Evolutionary conservation across 208 protist genomes (phyloP).

Genomic region (Wallacemonas sp.): DNA sequence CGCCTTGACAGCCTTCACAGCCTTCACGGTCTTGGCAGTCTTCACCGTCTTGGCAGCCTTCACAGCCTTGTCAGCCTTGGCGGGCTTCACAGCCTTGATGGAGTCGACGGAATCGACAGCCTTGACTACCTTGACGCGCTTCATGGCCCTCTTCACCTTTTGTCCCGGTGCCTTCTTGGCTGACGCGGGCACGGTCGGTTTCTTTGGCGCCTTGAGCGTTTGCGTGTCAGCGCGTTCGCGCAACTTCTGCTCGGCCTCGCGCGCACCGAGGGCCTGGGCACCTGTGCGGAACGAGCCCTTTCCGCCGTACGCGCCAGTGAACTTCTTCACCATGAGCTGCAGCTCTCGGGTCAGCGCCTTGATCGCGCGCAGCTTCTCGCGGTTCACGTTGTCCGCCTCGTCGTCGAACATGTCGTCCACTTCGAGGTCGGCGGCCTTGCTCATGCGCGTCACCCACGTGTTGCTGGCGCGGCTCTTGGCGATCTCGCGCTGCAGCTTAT

Average conservation of each 20-base stretch:
- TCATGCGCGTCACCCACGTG: constrained; percentile 79
- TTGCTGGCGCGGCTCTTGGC: constrained; percentile 71
- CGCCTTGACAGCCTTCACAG: too few relatives aligned
- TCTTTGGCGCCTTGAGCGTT: constrained; percentile 26
- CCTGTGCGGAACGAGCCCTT: constrained; percentile 87
- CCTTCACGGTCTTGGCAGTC: too few relatives aligned
- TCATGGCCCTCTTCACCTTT: constrained; percentile 10
- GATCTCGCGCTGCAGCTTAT: constrained; percentile 88
- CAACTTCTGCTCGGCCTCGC: constrained; percentile 73
- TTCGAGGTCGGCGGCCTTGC: constrained; percentile 73
- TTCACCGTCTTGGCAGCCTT: too few relatives aligned
- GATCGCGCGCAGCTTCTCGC: constrained; percentile 77
- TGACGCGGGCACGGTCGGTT: neutral
- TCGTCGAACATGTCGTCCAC: constrained; percentile 85
- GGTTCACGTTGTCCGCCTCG: constrained; percentile 67
- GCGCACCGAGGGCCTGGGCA: constrained; percentile 69
- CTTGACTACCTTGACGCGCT: too few relatives aligned
- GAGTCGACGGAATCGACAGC: too few relatives aligned
- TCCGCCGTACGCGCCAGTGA: constrained; percentile 65
- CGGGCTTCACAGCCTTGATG: constrained; percentile 6
- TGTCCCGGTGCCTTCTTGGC: constrained; percentile 2
- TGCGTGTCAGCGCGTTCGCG: constrained; percentile 66
- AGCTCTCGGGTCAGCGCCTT: constrained; percentile 68
- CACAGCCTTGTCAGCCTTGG: neutral
- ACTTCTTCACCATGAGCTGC: constrained; percentile 60